A percentile compares a stretch with the other conserved stretches of the same genome.
Conservation (phyloP, 306 rosid species). For the Casuarina equisetifolia region DNA sequence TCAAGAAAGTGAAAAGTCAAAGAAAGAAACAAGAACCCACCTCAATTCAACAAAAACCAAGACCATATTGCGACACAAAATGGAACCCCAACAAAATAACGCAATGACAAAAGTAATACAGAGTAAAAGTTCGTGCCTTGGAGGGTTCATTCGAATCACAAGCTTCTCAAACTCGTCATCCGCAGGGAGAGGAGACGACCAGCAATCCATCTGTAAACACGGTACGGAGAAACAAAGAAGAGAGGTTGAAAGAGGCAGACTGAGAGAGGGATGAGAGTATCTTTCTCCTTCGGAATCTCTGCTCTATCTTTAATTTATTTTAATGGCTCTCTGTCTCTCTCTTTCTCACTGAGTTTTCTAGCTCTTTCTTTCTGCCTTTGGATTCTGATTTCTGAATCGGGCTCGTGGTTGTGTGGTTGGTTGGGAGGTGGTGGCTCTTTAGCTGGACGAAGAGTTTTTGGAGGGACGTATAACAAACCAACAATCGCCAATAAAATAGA, state of each 20-base stretch:
- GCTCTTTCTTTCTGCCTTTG: constrained; percentile 37
- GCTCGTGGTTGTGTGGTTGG: constrained; percentile 33
- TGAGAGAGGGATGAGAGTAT: constrained; percentile 7
- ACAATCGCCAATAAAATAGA: background rate
- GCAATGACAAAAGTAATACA: background rate
- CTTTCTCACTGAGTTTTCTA: constrained; percentile 23
- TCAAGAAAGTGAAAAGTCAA: constrained; percentile 12
- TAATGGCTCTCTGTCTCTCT: background rate
- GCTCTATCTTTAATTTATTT: background rate
- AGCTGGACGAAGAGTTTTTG: constrained; percentile 48
- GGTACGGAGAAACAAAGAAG: constrained; percentile 11
- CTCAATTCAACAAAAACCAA: background rate
- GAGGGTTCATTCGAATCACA: constrained; percentile 84
- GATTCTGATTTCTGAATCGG: constrained; percentile 11
- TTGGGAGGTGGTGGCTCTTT: constrained; percentile 51
- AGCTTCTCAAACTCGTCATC: constrained; percentile 88
- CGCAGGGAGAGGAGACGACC: constrained; percentile 57
- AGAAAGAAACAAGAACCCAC: constrained; percentile 16
- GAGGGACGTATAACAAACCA: constrained; percentile 28
- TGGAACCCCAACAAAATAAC: background rate
- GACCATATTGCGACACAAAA: background rate
- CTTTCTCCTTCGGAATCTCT: constrained; percentile 11
- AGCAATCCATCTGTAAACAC: constrained; percentile 60
- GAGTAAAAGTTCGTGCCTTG: constrained; percentile 48
- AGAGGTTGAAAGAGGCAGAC: background rate